A percentile compares a stretch with the other conserved stretches of the same genome.
phyloP scores from a whole-genome alignment of 305 asterid genomes.

The Plantago lanceolata region DNA sequence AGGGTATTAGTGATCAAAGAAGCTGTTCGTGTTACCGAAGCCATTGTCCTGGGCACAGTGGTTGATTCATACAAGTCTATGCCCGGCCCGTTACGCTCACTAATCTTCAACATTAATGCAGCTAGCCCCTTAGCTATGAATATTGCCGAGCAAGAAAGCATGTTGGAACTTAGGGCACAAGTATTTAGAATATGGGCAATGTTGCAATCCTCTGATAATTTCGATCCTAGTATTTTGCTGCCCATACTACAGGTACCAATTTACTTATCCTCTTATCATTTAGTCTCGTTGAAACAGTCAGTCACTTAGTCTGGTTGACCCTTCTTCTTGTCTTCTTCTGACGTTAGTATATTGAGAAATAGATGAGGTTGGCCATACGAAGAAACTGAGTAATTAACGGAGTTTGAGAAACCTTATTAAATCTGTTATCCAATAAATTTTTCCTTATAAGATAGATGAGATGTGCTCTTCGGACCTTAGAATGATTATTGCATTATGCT shows the following conservation, averaged over 20 bases:
- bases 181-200: constrained; percentile 86
- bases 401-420: too few relatives aligned
- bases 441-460: too few relatives aligned
- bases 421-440: too few relatives aligned
- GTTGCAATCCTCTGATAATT: constrained; percentile 64
- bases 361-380: too few relatives aligned
- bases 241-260: constrained; percentile 80
- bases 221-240: constrained; percentile 79
- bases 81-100: constrained; percentile 52
- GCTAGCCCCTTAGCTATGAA: constrained; percentile 47
- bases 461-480: too few relatives aligned
- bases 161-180: constrained; percentile 89
- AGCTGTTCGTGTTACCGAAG: constrained; percentile 84
- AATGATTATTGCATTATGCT: too few relatives aligned
- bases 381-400: too few relatives aligned
- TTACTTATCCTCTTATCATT: constrained; percentile 12
- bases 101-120: constrained; percentile 49
- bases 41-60: constrained; percentile 65
- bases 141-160: constrained; percentile 63
- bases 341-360: too few relatives aligned
- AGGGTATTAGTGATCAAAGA: constrained; percentile 84
- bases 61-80: constrained; percentile 62
- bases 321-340: too few relatives aligned
- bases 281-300: background rate
- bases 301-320: too few relatives aligned